Evolutionary conservation across 140 eudicot genomes (phyloP).

Genomic region (Anethum foeniculum): DNA sequence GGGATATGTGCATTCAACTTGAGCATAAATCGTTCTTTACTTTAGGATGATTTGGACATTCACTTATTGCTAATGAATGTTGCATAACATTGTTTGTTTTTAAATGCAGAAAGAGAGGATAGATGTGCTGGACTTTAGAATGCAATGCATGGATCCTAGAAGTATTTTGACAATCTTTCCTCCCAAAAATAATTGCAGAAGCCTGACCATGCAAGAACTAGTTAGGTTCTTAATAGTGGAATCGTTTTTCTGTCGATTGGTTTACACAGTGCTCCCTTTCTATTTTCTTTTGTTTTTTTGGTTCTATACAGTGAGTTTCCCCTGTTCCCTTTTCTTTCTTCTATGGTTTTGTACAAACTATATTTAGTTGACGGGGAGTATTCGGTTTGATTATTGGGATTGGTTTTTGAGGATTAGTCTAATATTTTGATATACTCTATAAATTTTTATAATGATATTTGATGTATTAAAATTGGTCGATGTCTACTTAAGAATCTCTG

Average conservation of each 20-base stretch:
- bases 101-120: constrained; percentile 9
- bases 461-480: not conserved
- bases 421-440: constrained; percentile 1
- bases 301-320: constrained; percentile 3
- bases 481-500: not conserved
- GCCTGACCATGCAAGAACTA: not conserved
- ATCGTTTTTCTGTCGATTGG: not conserved
- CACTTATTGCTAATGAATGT: not conserved
- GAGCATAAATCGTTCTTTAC: not conserved
- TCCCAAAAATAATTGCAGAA: constrained; percentile 6
- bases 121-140: not conserved
- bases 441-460: not conserved
- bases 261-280: not conserved
- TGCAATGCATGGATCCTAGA: not conserved
- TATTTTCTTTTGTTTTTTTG: not conserved
- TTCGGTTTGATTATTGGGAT: not conserved
- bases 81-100: not conserved
- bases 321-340: not conserved
- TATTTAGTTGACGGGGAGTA: not conserved
- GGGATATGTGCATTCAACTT: not conserved
- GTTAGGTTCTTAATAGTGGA: not conserved
- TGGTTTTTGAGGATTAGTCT: not conserved
- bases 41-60: not conserved
- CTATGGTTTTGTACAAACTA: not conserved
- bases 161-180: not conserved